These are phyloP conservation scores for Botrytis deweyae DNA, from an alignment of 2,329 filamentous ascomycete species.

Conservation along the genomic window DNA sequence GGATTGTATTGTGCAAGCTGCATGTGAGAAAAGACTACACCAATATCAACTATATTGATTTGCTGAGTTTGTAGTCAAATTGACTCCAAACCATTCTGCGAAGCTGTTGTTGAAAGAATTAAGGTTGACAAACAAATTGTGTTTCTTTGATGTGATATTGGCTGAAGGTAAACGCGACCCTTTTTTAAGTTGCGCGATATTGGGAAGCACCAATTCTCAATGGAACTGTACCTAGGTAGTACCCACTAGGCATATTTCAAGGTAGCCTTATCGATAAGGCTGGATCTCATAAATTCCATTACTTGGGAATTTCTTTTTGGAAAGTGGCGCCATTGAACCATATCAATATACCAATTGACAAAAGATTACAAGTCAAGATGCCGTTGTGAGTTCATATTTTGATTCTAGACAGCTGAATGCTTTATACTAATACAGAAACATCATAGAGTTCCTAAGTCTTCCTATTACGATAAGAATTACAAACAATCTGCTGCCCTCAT, in stretches of 20 bases:
- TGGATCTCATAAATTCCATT: not conserved
- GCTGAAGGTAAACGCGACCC: slow-evolving; percentile 15
- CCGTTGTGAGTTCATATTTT: slow-evolving; percentile 13
- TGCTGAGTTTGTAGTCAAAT: slow-evolving; percentile 10
- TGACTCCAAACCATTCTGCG: slow-evolving; percentile 12
- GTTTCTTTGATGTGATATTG: slow-evolving; percentile 19
- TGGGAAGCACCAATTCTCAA: not conserved
- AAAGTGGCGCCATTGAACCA: slow-evolving; percentile 21
- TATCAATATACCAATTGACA: not conserved
- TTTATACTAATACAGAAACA: not conserved
- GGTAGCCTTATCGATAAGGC: slow-evolving; percentile 22
- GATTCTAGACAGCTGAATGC: not conserved
- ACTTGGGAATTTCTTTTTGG: not conserved
- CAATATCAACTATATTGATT: slow-evolving; percentile 14
- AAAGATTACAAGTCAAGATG: slow-evolving; percentile 9
- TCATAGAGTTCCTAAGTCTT: slow-evolving; percentile 61
- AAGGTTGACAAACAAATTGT: not conserved
- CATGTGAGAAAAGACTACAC: slow-evolving; percentile 27
- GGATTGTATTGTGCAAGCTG: slow-evolving; percentile 26
- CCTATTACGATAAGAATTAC: slow-evolving; percentile 89
- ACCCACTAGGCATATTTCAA: not conserved
- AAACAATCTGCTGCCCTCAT: slow-evolving; percentile 86
- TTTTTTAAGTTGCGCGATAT: slow-evolving; percentile 4
- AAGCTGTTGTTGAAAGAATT: slow-evolving; percentile 15
- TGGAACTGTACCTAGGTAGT: not conserved